Percentiles rank a stretch among this genome's conserved stretches.
phyloP scores from a whole-genome alignment of 2,329 filamentous ascomycete species.

The Colletotrichum incanum region DNA sequence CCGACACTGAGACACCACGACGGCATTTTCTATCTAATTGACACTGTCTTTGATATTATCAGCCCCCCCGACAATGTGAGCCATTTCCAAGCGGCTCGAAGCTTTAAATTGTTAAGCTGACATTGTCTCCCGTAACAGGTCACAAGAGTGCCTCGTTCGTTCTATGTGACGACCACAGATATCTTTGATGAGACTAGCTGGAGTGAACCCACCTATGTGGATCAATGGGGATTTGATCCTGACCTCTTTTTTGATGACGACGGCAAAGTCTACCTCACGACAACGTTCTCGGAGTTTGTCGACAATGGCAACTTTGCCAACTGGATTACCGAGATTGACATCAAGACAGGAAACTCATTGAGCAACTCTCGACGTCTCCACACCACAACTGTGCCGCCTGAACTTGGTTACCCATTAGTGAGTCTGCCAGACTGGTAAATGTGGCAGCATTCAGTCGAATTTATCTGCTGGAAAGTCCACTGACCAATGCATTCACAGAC shows the following conservation, averaged over 20 bases:
- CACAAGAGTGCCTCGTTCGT: constrained; percentile 37
- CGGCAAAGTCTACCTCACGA: constrained; percentile 39
- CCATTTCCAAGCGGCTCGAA: background rate
- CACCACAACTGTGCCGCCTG: constrained; percentile 39
- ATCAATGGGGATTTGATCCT: constrained; percentile 43
- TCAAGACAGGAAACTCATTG: constrained; percentile 41
- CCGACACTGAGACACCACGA: constrained; percentile 40
- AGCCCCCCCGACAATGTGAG: constrained; percentile 41
- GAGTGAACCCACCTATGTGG: constrained; percentile 43
- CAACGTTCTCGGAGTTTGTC: constrained; percentile 35
- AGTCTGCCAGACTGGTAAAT: constrained; percentile 50
- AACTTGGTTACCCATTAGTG: constrained; percentile 53
- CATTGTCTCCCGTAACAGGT: constrained; percentile 3
- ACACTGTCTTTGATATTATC: constrained; percentile 40
- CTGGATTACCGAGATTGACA: constrained; percentile 43
- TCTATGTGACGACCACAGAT: constrained; percentile 40
- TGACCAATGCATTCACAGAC: constrained; percentile 51
- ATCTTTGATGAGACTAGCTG: constrained; percentile 42
- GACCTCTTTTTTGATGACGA: constrained; percentile 43
- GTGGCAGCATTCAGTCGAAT: constrained; percentile 52
- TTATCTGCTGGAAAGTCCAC: constrained; percentile 55
- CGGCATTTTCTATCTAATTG: constrained; percentile 38
- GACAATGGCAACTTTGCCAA: constrained; percentile 42
- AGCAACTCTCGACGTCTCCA: constrained; percentile 39
- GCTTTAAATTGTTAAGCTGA: background rate